Evolutionary conservation across 495 filamentous ascomycete species (phyloP), one percentile per base, ranked within the genome.

Genomic region (Ramalina intermedia): DNA sequence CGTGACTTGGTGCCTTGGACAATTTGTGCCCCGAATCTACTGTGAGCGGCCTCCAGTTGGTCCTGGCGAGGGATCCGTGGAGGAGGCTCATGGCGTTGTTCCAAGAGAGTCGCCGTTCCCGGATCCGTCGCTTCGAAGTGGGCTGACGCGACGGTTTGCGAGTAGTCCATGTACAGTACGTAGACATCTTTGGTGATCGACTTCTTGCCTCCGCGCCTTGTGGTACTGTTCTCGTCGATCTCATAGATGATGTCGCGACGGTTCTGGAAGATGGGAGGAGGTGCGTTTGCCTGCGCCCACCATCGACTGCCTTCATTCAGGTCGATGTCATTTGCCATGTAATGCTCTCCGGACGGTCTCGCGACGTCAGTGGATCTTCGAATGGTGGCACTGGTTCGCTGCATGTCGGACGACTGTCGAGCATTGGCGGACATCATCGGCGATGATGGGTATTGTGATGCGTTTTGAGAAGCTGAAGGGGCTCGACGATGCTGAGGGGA

Each of bases 91-190:
- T 98, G 91, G 17, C 82, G 79, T 63, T 98, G 91, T 53, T 93
- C 85, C 24, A 47, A 23, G 8, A 96, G 61, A 2, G 69, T 64
- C 9, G 80, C 81, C 55, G 87, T 80, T 35, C 72, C 64, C 7
- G 84, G 76, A 56, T 94, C 80, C 40, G 79, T 71, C 2, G 79
- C 67, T 62, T 95, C 85, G 63, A 82, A 96, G 50, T 74, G 80
- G 26, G 80, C 85, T 0, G 80, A 85, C 57, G 96, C 76, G 51
- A 95, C 68, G 1, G 89, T 96, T 61, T 96, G 91, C 14, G 89
- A 96, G 63, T 96, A 96, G 64, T 98, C 91, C 50, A 86, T 81
- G 68, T 82, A 96, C 2, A 98, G 71, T 23, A 95, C 69, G 58
- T 82, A 94, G 26, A 95, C 72, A 45, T 87, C 80, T 53, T 88